Evolutionary conservation across 148 eudicot genomes (phyloP), one percentile per base, ranked within the genome.

Genomic region (Silene conica): DNA sequence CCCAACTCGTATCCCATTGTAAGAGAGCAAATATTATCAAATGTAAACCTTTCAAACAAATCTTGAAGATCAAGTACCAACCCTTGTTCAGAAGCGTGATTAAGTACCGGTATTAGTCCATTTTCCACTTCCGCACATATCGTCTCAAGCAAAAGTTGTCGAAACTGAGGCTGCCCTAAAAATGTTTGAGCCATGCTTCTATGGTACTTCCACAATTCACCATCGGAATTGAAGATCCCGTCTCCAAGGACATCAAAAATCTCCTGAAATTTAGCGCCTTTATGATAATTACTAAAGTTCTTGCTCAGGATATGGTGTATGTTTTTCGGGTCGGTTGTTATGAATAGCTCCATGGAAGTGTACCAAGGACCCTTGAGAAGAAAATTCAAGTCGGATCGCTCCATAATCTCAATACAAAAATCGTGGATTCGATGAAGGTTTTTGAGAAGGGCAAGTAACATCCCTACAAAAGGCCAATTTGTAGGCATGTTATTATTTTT

Each of bases 281-380:
- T 89, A 0, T 82, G 89, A 57, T 82, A 88, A 73, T 89, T 89
- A 0, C 26, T 23, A 43, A 86, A 88, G 43, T 83, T 84, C 26
- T 81, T 76, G 77, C 87, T 86, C 88, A 86, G 81, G 4, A 86
- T 61, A 50, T 87, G 78, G 76, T 87, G 89, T 1, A 85, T 76
- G 8, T 89, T 81, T 8, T 58, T 75, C 0, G 89, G 89, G 20
- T 88, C 84, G 16, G 54, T 66, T 0, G 90, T 86, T 18, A 38
- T 57, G 3, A 88, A 23, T 31, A 83, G 67, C 54, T 84, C 75
- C 87, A 88, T 82, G 61, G 79, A 68, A 50, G 79, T 57, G 65
- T 83, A 79, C 88, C 91, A 84, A 9, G 97, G 97, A 16, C 93
- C 97, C 64, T 80, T 77, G 31, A 85, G 41, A 0, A 61, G n/a